Evolutionary conservation across 371 early-diverging fungal genomes (phyloP).

Genomic region (Mortierella sp.): DNA sequence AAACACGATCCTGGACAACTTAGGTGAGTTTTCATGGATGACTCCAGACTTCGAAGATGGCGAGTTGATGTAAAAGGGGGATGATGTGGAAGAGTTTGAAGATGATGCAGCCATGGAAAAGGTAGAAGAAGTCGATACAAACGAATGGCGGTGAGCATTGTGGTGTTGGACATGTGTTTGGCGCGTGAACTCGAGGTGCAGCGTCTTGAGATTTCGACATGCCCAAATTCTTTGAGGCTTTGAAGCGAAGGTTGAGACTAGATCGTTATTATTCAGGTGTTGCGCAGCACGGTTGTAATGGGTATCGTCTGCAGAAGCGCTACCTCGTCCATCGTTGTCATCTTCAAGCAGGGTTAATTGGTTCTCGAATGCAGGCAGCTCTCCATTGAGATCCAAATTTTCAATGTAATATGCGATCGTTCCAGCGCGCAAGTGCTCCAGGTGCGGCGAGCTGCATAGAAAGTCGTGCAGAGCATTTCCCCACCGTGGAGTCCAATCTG

Average conservation of each 20-base stretch:
- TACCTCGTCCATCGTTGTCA: background rate
- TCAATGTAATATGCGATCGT: slow-evolving; percentile 30
- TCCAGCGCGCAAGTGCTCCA: slow-evolving; percentile 33
- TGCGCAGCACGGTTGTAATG: background rate
- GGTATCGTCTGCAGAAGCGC: no score
- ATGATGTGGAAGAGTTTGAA: background rate
- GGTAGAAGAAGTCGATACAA: background rate
- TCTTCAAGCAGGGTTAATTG: background rate
- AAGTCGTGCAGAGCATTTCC: slow-evolving; percentile 34
- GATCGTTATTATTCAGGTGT: background rate
- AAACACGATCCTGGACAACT: slow-evolving; percentile 26
- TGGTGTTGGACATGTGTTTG: slow-evolving; percentile 4
- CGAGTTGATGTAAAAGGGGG: background rate
- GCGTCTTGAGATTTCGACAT: slow-evolving; percentile 33
- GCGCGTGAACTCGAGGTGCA: slow-evolving; percentile 33
- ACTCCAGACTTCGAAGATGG: background rate
- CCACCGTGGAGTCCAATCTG: slow-evolving; percentile 26
- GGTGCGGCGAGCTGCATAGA: slow-evolving; percentile 15
- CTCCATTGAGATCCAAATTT: slow-evolving; percentile 34
- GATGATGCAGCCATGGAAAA: background rate
- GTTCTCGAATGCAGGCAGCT: slow-evolving; percentile 3
- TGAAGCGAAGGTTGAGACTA: background rate
- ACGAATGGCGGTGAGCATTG: background rate
- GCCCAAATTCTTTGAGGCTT: slow-evolving; percentile 24
- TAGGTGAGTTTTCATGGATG: slow-evolving; percentile 20